Evolutionary conservation across 2,329 filamentous ascomycete genomes (phyloP).

Genomic region (Clathrospora elynae): DNA sequence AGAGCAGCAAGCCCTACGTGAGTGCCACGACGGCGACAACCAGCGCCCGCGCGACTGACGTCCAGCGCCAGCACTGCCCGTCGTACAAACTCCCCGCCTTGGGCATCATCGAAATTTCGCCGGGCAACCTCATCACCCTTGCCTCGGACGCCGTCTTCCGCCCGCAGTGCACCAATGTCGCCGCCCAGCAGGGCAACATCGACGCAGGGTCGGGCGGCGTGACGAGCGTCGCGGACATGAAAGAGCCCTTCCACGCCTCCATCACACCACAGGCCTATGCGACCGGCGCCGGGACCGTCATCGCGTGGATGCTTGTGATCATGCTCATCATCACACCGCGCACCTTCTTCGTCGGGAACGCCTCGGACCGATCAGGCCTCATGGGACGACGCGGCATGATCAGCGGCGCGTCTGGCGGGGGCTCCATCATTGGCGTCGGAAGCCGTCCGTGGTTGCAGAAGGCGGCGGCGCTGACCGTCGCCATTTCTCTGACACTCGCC

Average conservation of each 20-base stretch:
- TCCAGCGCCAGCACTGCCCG: conserved; percentile 58
- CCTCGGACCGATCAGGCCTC: conserved; percentile 69
- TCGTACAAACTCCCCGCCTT: conserved; percentile 66
- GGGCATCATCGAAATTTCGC: conserved; percentile 60
- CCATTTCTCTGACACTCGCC: conserved; percentile 88
- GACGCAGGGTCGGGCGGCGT: conserved; percentile 47
- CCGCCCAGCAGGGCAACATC: conserved; percentile 40
- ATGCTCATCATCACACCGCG: conserved; percentile 95
- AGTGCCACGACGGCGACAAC: conserved; percentile 22
- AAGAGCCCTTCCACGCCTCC: conserved; percentile 91
- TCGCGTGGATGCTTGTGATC: conserved; percentile 89
- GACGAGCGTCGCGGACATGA: conserved; percentile 66
- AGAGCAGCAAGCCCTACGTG: conserved; percentile 41
- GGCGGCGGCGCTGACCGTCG: conserved; percentile 66
- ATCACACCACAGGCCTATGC: conserved; percentile 93
- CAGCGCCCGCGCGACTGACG: conserved; percentile 28
- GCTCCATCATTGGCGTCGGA: conserved; percentile 79
- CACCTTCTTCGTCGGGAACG: conserved; percentile 84
- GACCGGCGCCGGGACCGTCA: conserved; percentile 86
- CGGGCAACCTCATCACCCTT: conserved; percentile 63
- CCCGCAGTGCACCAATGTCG: conserved; percentile 57
- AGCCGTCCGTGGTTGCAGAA: conserved; percentile 91
- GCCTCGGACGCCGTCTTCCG: conserved; percentile 64
- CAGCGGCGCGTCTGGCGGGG: conserved; percentile 67
- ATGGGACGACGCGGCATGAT: conserved; percentile 83